These are phyloP conservation scores for Calocera cornea DNA, from an alignment of 768 basidiomycete genomes.

Conservation along the genomic window DNA sequence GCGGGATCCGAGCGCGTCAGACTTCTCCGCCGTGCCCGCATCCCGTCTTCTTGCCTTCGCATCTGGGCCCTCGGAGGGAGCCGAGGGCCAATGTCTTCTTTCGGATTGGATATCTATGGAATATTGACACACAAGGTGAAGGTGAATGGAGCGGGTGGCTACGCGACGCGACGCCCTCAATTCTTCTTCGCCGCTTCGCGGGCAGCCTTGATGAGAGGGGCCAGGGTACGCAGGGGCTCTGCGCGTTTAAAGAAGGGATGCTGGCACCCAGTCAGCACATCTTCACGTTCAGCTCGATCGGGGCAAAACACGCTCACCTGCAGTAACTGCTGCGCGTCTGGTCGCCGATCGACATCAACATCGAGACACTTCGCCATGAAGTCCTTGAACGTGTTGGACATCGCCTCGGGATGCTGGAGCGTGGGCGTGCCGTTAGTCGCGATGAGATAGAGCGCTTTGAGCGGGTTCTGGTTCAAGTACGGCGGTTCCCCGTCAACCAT, in stretches of 20 bases:
- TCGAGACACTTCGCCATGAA: conserved; percentile 81
- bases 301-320: conserved; percentile 37
- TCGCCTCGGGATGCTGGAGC: conserved; percentile 76
- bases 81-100: too few relatives aligned
- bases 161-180: background rate
- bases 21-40: too few relatives aligned
- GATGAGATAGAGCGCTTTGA: conserved; percentile 94
- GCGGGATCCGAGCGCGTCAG: too few relatives aligned
- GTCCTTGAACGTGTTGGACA: conserved; percentile 70
- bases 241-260: conserved; percentile 81
- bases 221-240: conserved; percentile 72
- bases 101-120: too few relatives aligned
- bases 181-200: conserved; percentile 35
- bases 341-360: conserved; percentile 90
- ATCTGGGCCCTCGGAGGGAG: too few relatives aligned
- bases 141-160: too few relatives aligned
- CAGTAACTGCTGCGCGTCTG: conserved; percentile 67
- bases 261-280: conserved; percentile 24
- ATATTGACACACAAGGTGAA: too few relatives aligned
- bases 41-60: too few relatives aligned
- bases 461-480: conserved; percentile 89
- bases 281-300: background rate
- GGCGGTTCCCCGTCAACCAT: conserved; percentile 99
- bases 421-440: conserved; percentile 96
- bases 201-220: conserved; percentile 86